Evolutionary conservation across 371 early-diverging fungal genomes (phyloP).

Genomic region (Mortierella sp.): DNA sequence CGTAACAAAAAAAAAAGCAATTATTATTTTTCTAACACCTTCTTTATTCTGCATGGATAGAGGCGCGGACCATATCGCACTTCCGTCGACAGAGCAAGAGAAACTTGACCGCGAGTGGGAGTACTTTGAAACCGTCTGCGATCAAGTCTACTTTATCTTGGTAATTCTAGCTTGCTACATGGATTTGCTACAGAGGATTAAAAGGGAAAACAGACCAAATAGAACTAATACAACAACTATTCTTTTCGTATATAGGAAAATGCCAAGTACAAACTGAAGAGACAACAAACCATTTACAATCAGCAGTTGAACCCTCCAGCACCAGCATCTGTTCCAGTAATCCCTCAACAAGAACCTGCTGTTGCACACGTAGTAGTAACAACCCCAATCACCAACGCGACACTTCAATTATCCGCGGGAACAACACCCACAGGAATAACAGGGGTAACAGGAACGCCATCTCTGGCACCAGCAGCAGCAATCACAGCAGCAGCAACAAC

Average conservation of each 20-base stretch:
- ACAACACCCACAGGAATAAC: conserved; percentile 3
- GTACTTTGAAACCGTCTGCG: conserved; percentile 59
- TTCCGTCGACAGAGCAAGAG: conserved; percentile 53
- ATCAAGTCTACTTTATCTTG: conserved; percentile 53
- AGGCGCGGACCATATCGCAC: conserved; percentile 50
- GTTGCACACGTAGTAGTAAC: background rate
- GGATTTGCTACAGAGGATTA: background rate
- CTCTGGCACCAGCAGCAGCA: background rate
- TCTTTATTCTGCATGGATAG: conserved; percentile 12
- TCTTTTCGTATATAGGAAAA: conserved; percentile 30
- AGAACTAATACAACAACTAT: background rate
- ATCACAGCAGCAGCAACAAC: conserved; percentile 3
- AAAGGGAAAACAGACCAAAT: background rate
- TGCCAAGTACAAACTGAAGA: conserved; percentile 46
- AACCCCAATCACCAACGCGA: background rate
- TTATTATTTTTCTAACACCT: background rate
- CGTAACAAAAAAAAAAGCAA: background rate
- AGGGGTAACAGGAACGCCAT: background rate
- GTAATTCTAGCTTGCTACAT: conserved; percentile 4
- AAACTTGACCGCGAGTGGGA: conserved; percentile 58
- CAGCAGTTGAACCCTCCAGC: conserved; percentile 35
- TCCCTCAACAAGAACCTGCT: background rate
- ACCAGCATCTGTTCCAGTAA: background rate
- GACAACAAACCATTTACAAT: conserved; percentile 29
- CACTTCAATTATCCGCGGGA: background rate